Conservation (phyloP, 495 filamentous ascomycete genomes). For the Penicillium tannophilum region DNA sequence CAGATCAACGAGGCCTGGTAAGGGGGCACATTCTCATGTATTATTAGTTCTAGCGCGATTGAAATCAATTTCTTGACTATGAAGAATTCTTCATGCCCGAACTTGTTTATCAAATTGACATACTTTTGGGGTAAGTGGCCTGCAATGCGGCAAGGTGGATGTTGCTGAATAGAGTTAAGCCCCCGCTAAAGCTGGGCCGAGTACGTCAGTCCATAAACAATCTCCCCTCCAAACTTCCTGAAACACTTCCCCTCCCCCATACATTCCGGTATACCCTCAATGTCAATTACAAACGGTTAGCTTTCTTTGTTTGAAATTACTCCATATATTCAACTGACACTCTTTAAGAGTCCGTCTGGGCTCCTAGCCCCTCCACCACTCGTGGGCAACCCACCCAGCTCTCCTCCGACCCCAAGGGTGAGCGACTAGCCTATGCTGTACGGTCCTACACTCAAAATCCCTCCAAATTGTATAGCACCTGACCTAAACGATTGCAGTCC, state of each 20-base stretch:
- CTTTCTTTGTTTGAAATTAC: background rate
- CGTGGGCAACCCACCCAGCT: constrained; percentile 89
- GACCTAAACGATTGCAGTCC: constrained; percentile 56
- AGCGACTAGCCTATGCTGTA: constrained; percentile 93
- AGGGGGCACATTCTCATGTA: constrained; percentile 24
- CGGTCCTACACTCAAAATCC: constrained; percentile 21
- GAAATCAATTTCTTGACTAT: constrained; percentile 14
- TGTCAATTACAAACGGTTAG: constrained; percentile 52
- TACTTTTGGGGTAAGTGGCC: background rate
- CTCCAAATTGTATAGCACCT: constrained; percentile 5
- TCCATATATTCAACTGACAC: background rate
- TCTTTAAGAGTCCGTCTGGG: constrained; percentile 66
- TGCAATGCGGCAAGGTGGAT: constrained; percentile 1
- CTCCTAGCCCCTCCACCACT: constrained; percentile 76
- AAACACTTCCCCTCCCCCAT: constrained; percentile 10
- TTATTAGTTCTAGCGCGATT: constrained; percentile 31
- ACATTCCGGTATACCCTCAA: constrained; percentile 18
- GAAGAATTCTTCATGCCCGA: background rate
- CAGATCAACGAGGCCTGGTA: constrained; percentile 12
- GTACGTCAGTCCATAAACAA: constrained; percentile 36
- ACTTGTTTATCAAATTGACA: background rate
- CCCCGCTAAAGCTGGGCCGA: constrained; percentile 22
- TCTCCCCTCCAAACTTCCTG: constrained; percentile 9
- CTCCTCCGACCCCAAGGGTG: constrained; percentile 85
- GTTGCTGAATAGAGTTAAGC: constrained; percentile 7